Evolutionary conservation across 2,329 filamentous ascomycete species (phyloP), one percentile per base, ranked within the genome.

Genomic region (Fusarium xylarioides): DNA sequence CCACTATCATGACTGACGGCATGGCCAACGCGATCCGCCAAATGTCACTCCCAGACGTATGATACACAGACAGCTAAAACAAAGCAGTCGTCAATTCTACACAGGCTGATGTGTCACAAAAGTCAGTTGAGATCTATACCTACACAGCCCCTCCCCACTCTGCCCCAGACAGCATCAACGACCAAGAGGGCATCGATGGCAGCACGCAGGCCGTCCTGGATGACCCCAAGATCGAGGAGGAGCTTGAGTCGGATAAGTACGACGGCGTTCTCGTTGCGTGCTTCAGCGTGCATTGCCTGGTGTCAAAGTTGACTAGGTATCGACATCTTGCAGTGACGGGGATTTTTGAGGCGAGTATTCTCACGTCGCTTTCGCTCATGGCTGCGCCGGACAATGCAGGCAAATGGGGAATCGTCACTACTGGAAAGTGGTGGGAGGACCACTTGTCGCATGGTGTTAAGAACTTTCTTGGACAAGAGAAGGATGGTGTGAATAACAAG

Each of bases 211-310:
- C 89, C 63, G 93, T 93, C 56, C 83, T 91, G 21, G 83, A 85
- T 2, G 85, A 90, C 66, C 79, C 93, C 11, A 79, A 83, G 32
- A 79, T 84, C 4, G 62, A 68, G 11, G 40, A 77, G 46, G 67
- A 83, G 19, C 49, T 78, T 69, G 67, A 82, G 2, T 79, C 88
- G 1, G 66, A 80, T 5, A 76, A 82, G 34, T 90, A 93, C 80
- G 91, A 96, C 78, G 94, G 88, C n/a, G 91, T 97, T 70, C 87
- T 98, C 2, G 88, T 98, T 5, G 95, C 95, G 26, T 98, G 95
- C 83, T 98, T 94, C 84, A 96, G 93, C 67, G 90, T 92, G 2
- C 95, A 98, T 78, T 91, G 92, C 0, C 87, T 98, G 0, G 93
- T 97, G 1, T 81, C 85, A 0, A 81, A 86, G 54, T 83, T 97